Percentiles rank a stretch among this genome's conserved stretches.
Conservation (phyloP, 2,329 filamentous ascomycete species). For the Chaetomium globosum region DNA sequence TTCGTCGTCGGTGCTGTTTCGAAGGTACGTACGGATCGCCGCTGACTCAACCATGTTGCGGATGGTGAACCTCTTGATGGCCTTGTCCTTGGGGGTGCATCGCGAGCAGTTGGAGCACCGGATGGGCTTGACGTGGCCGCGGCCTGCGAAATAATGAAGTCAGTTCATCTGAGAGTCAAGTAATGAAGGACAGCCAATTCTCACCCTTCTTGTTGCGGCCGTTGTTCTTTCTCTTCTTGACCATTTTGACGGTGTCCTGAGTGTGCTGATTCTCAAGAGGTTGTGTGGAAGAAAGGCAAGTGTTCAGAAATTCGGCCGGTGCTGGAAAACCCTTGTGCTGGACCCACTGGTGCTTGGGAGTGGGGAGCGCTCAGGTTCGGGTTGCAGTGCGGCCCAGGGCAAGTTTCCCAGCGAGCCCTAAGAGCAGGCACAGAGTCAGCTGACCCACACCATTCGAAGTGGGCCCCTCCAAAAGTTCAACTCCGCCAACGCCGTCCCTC, state of each 20-base stretch:
- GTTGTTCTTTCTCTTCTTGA: slow-evolving; percentile 69
- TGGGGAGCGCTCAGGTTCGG: no score
- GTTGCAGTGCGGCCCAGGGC: slow-evolving; percentile 30
- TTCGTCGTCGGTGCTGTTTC: not conserved
- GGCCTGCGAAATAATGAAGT: slow-evolving; percentile 50
- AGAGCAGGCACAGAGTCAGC: slow-evolving; percentile 33
- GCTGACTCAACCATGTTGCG: slow-evolving; percentile 99
- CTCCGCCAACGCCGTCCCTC: slow-evolving; percentile 31
- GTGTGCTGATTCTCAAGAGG: slow-evolving; percentile 38
- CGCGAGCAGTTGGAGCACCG: slow-evolving; percentile 73
- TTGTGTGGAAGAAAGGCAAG: slow-evolving; percentile 33
- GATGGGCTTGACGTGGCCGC: slow-evolving; percentile 99
- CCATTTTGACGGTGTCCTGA: slow-evolving; percentile 65
- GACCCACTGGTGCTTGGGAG: slow-evolving; percentile 22
- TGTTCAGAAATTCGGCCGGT: slow-evolving; percentile 29
- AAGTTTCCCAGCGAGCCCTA: slow-evolving; percentile 34
- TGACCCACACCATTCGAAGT: slow-evolving; percentile 33
- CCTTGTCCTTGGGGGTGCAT: slow-evolving; percentile 99
- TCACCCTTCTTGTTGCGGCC: slow-evolving; percentile 41
- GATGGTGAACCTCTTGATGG: slow-evolving; percentile 99
- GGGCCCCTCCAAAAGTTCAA: slow-evolving; percentile 37
- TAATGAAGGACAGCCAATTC: not conserved
- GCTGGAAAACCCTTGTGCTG: slow-evolving; percentile 22
- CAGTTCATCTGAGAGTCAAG: slow-evolving; percentile 8
- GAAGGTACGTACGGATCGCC: slow-evolving; percentile 86